These are phyloP conservation scores for Xylaria sp. DNA, from an alignment of 2,329 filamentous ascomycete genomes.

Conservation along the genomic window DNA sequence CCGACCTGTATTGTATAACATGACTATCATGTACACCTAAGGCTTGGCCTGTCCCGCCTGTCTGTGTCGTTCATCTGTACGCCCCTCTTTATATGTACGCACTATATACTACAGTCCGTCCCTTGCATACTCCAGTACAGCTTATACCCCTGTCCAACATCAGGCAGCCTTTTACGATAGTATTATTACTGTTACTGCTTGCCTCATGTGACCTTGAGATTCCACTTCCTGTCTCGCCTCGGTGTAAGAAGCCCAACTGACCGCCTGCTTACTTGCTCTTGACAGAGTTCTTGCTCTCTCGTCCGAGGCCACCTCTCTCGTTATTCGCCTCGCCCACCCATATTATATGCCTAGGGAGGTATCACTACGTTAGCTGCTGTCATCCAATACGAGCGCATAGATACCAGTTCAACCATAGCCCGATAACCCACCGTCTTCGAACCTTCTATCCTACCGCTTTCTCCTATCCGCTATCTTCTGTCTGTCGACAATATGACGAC, in stretches of 20 bases:
- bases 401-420: neutral
- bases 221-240: conserved; percentile 2
- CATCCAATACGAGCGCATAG: neutral
- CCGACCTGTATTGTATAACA: conserved; percentile 4
- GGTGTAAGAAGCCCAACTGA: neutral
- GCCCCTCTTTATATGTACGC: neutral
- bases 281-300: conserved; percentile 10
- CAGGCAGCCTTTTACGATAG: conserved; percentile 25
- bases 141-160: conserved; percentile 3
- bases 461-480: neutral
- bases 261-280: conserved; percentile 8
- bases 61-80: neutral
- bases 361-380: neutral
- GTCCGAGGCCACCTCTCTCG: neutral
- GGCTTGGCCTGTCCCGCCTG: neutral
- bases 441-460: conserved; percentile 10
- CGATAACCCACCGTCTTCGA: neutral
- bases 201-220: conserved; percentile 8
- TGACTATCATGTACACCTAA: conserved; percentile 20
- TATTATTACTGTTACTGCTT: neutral
- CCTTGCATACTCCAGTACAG: neutral
- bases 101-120: neutral
- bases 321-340: neutral
- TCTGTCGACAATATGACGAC: conserved; percentile 47
- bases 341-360: neutral